Conservation (phyloP, 306 rosid genomes). For the Chamaecrista fasciculata region DNA sequence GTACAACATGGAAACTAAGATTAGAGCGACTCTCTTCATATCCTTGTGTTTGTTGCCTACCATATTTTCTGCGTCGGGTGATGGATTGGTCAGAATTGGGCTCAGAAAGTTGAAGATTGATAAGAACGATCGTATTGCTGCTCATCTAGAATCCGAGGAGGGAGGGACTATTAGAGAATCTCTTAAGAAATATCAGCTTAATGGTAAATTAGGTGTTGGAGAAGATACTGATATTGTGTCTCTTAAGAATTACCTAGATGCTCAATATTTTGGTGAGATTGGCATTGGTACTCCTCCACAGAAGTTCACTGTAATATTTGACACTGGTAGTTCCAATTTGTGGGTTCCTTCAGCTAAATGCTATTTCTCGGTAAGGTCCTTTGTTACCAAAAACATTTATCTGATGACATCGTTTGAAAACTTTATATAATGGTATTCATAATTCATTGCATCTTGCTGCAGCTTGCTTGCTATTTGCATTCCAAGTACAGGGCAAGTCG, state of each 20-base stretch:
- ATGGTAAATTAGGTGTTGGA: background rate
- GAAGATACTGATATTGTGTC: constrained; percentile 47
- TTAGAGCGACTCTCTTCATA: background rate
- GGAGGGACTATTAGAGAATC: constrained; percentile 23
- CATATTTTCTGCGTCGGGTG: constrained; percentile 40
- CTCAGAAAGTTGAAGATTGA: constrained; percentile 52
- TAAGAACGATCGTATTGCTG: constrained; percentile 42
- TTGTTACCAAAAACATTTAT: constrained; percentile 1
- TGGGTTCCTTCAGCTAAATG: constrained; percentile 94
- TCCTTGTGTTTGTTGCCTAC: background rate
- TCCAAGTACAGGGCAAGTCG: constrained; percentile 58
- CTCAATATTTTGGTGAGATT: constrained; percentile 90
- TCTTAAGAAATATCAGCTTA: background rate
- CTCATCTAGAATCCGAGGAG: constrained; percentile 41
- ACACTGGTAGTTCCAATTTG: constrained; percentile 85
- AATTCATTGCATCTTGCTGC: constrained; percentile 36
- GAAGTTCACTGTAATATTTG: constrained; percentile 72
- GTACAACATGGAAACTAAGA: background rate
- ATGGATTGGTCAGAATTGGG: constrained; percentile 51
- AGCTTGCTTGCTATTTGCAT: constrained; percentile 70
- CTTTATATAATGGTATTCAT: background rate
- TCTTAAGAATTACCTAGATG: constrained; percentile 83
- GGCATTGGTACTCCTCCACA: constrained; percentile 85
- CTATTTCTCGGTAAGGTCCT: constrained; percentile 59
- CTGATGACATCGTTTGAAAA: background rate